phyloP scores from a whole-genome alignment of 139 green algal genomes.

The Closterium sp. region DNA sequence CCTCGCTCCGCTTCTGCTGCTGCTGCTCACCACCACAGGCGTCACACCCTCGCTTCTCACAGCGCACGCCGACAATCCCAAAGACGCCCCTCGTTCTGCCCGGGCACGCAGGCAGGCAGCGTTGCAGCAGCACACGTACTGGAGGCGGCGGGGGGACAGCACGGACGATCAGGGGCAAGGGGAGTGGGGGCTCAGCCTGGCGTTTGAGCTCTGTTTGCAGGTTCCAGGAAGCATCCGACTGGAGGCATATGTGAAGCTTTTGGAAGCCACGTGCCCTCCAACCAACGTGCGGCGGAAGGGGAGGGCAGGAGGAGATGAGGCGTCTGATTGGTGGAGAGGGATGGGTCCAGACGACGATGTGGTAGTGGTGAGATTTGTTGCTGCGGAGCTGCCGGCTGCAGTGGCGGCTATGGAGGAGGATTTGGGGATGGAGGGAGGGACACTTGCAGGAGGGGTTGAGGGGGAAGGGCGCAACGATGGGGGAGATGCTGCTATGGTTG shows the following conservation, averaged over 20 bases:
- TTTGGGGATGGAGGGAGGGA: background rate
- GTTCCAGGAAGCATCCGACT: background rate
- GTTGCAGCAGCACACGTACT: background rate
- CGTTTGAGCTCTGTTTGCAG: background rate
- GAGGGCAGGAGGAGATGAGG: background rate
- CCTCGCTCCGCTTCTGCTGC: background rate
- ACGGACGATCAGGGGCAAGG: background rate
- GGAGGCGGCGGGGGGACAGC: background rate
- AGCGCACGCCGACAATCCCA: background rate
- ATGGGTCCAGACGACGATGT: background rate
- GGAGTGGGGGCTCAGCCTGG: background rate
- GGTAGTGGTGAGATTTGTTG: background rate
- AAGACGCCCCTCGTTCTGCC: background rate
- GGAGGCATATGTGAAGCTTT: background rate
- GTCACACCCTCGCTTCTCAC: constrained; percentile 10
- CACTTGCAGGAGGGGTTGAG: background rate
- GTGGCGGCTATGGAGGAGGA: background rate
- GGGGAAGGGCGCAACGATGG: background rate
- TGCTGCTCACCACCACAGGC: background rate
- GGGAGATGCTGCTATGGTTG: background rate
- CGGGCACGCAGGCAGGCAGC: background rate
- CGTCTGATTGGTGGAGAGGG: background rate
- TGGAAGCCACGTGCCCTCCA: background rate
- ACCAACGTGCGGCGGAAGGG: background rate
- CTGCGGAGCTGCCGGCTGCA: background rate